Evolutionary conservation across 176 grass and related monocot species (phyloP).

Genomic region (Tillandsia leiboldiana): DNA sequence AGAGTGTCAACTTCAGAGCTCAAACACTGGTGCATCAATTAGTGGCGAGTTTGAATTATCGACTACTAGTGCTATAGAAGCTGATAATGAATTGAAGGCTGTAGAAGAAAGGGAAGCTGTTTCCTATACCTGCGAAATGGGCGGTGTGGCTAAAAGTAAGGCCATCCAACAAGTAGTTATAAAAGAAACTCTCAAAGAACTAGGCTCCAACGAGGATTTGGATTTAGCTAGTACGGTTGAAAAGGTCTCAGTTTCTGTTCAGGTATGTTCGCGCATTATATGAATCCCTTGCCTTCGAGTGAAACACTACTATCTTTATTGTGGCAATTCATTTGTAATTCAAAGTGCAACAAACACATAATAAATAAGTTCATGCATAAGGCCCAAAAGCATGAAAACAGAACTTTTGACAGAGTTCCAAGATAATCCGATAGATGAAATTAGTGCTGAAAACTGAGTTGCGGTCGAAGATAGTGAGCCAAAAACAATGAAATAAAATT

Average conservation of each 20-base stretch:
- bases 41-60: not conserved
- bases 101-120: not conserved
- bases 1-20: not conserved
- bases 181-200: not conserved
- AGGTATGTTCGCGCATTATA: not conserved
- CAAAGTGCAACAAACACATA: too few species aligned
- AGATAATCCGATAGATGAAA: not conserved
- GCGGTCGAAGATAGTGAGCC: not conserved
- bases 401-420: too few species aligned
- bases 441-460: not conserved
- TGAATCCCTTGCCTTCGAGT: not conserved
- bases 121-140: not conserved
- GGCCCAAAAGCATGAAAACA: too few species aligned
- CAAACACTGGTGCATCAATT: not conserved
- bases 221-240: not conserved
- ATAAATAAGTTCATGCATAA: too few species aligned
- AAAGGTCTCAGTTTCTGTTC: not conserved
- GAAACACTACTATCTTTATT: not conserved
- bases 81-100: not conserved
- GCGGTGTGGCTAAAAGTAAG: not conserved
- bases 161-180: not conserved
- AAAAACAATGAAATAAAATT: not conserved
- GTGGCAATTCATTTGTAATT: not conserved
- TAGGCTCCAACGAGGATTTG: not conserved
- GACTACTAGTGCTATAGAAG: too few species aligned